Conservation (phyloP, 1,139 yeast species). For the Saccharomyces hybrid region DNA sequence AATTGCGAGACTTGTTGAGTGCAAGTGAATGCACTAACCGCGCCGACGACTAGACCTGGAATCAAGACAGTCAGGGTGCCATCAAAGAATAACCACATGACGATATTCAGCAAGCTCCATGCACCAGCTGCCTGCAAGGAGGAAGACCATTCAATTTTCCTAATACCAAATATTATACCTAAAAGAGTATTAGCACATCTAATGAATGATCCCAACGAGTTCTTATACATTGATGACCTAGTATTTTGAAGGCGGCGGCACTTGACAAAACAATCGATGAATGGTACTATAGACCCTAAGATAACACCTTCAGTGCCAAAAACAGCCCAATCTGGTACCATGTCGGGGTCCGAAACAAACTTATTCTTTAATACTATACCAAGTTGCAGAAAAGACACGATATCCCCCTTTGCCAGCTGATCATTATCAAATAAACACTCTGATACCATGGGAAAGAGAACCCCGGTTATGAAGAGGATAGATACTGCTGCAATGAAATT, state of each 20-base stretch:
- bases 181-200: conserved; percentile 68
- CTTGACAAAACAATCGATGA: conserved; percentile 39
- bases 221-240: conserved; percentile 18
- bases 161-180: conserved; percentile 77
- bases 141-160: conserved; percentile 73
- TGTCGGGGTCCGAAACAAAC: not conserved
- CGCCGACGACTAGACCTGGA: conserved; percentile 40
- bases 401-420: not conserved
- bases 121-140: conserved; percentile 67
- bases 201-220: conserved; percentile 37
- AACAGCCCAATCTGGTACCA: conserved; percentile 31
- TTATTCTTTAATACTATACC: not conserved
- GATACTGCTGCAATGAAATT: not conserved
- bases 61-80: conserved; percentile 62
- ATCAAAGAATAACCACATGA: conserved; percentile 75
- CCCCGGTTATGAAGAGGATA: conserved; percentile 1
- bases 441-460: not conserved
- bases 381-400: not conserved
- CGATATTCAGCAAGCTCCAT: conserved; percentile 70
- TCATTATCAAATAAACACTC: not conserved
- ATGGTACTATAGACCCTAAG: conserved; percentile 59
- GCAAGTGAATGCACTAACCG: conserved; percentile 34
- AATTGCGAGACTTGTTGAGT: conserved; percentile 22
- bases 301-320: conserved; percentile 52
- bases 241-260: not conserved